phyloP scores from a whole-genome alignment of 176 grass and related monocot genomes.

The Stipa capillata region DNA sequence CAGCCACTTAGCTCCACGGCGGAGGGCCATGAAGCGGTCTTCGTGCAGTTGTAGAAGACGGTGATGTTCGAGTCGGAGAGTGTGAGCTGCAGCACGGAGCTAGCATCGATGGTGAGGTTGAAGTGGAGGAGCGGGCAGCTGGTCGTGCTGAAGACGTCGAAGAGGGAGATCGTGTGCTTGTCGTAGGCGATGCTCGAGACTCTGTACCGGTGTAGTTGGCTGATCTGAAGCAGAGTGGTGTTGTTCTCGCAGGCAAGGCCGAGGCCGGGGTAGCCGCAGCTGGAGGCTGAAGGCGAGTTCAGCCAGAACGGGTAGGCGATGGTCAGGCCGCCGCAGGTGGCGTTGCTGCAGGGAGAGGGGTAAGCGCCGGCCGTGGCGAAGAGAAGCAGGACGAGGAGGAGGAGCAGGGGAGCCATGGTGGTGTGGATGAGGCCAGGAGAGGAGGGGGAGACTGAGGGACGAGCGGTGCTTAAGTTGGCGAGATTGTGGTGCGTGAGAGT shows the following conservation, averaged over 20 bases:
- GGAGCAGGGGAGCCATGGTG: neutral
- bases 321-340: slow-evolving; percentile 20
- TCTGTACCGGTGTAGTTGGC: slow-evolving; percentile 18
- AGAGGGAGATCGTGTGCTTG: slow-evolving; percentile 4
- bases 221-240: slow-evolving; percentile 18
- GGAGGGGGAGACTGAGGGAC: neutral
- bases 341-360: neutral
- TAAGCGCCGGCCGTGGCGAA: neutral
- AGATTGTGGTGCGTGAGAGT: neutral
- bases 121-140: slow-evolving; percentile 29
- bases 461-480: neutral
- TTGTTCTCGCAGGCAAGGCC: slow-evolving; percentile 31
- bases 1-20: neutral
- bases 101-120: slow-evolving; percentile 26
- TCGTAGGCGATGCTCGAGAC: slow-evolving; percentile 9
- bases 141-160: neutral
- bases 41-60: slow-evolving; percentile 38
- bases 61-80: slow-evolving; percentile 20
- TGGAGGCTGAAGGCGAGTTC: neutral
- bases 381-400: neutral
- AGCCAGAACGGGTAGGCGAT: slow-evolving; percentile 58
- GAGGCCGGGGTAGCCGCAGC: slow-evolving; percentile 40
- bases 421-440: neutral
- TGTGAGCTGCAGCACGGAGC: neutral
- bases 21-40: neutral